A percentile compares a stretch with the other conserved stretches of the same genome.
These are phyloP conservation scores for Fragilariopsis cylindrus DNA, from an alignment of 108 stramenopile species.

Conservation along the genomic window DNA sequence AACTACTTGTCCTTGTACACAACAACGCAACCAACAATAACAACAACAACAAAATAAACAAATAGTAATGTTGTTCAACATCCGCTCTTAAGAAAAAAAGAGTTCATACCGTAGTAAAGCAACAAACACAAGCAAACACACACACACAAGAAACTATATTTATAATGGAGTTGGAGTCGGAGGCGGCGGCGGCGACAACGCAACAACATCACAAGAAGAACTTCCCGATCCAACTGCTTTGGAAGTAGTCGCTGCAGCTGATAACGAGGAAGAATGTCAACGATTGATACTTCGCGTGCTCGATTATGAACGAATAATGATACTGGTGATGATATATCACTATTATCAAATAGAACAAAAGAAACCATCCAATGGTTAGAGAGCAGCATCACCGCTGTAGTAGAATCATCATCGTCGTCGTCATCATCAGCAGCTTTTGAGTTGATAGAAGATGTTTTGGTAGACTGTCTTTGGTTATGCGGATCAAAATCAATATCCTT, in stretches of 20 bases:
- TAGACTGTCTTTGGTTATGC: conserved; percentile 28
- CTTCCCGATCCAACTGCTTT: conserved; percentile 11
- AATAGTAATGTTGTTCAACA: no score
- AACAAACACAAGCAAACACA: no score
- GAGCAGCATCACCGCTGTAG: not conserved
- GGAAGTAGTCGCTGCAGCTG: not conserved
- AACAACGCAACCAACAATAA: no score
- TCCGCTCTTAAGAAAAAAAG: no score
- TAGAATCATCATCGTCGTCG: not conserved
- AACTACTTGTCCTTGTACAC: no score
- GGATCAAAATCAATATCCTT: conserved; percentile 9
- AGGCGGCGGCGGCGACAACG: no score
- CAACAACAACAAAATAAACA: no score
- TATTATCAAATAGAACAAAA: not conserved
- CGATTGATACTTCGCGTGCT: conserved; percentile 4
- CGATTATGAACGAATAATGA: conserved; percentile 5
- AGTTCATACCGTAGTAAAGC: no score
- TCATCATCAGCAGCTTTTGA: not conserved
- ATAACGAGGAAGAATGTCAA: conserved; percentile 7
- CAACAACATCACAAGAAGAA: not conserved
- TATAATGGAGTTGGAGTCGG: no score
- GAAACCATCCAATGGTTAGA: conserved; percentile 10
- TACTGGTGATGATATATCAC: not conserved
- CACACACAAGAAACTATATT: no score
- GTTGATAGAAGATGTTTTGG: conserved; percentile 19